Evolutionary conservation across 2,329 filamentous ascomycete genomes (phyloP), one percentile per base, ranked within the genome.

Genomic region (Rhinocladiella mackenziei): DNA sequence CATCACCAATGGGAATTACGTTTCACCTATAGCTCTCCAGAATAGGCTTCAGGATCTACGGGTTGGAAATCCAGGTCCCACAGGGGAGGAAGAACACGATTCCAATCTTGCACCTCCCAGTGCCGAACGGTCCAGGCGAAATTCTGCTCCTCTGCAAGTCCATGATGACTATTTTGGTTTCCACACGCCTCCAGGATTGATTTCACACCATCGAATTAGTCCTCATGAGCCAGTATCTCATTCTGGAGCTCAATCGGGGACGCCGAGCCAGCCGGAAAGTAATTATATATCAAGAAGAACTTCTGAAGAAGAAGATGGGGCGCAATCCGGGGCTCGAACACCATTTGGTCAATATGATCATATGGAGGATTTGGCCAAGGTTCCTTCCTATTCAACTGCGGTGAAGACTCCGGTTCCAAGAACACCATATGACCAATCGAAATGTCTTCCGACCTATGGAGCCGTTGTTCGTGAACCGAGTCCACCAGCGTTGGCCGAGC

Each of bases 321-420:
- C 45, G 67, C 66, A 51, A 60, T 72, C 58, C 52, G 67, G 69
- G 18, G 60, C 65, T 56, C 63, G 62, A 4, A 71, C 66, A 1
- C 67, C 67, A 6, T 62, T 64, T 34, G 62, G 62, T 9, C 66
- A 69, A 48, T 71, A 73, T 35, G 67, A 73, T 13, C 80, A 84
- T 51, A 66, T 86, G 54, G 75, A 76, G 35, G 76, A 80, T 52
- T 67, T 89, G 30, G 84, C 74, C 61, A 84, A 84, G 53, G 84
- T 89, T 2, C 85, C 85, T 1, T 89, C 84, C 44, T 89, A 89
- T 61, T 76, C 77, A 11, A 89, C 85, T 1, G 85, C 85, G 0
- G 78, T 88, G 18, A 78, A 77, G 51, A 78, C 81, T 0, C 78
- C 80, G 4, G 76, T 79, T 11, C 73, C 76, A 38, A 71, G 74